A percentile compares a stretch with the other conserved stretches of the same genome.
These are phyloP conservation scores for Gloeopeniophorella convolvens DNA, from an alignment of 768 basidiomycete genomes.

Conservation along the genomic window DNA sequence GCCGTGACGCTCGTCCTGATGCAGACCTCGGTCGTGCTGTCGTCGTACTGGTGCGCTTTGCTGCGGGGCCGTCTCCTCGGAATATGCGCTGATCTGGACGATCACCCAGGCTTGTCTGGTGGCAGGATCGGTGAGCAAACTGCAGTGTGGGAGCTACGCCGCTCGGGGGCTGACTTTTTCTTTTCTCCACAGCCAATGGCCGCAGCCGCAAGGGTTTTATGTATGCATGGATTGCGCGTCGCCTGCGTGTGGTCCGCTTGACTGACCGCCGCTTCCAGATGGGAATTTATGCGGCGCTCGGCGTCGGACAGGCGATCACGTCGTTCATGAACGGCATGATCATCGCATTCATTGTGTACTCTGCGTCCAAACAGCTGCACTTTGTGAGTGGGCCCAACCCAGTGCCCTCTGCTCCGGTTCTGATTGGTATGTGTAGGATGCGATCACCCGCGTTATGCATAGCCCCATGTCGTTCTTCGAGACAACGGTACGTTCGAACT, in stretches of 20 bases:
- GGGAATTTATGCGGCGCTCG: conserved; percentile 73
- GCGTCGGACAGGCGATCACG: conserved; percentile 60
- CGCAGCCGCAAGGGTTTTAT: conserved; percentile 59
- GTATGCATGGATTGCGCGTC: conserved; percentile 38
- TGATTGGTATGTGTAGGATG: conserved; percentile 36
- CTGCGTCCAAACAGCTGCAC: conserved; percentile 68
- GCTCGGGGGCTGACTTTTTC: too few relatives aligned
- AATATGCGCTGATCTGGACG: too few relatives aligned
- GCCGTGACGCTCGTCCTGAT: conserved; percentile 52
- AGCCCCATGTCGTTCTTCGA: conserved; percentile 92
- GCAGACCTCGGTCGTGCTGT: conserved; percentile 67
- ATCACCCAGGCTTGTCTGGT: conserved; percentile 65
- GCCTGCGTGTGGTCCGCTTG: neutral
- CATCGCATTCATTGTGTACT: conserved; percentile 65
- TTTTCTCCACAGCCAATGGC: conserved; percentile 44
- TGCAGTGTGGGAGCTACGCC: too few relatives aligned
- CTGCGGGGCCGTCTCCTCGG: conserved; percentile 2
- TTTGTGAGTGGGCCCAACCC: too few relatives aligned
- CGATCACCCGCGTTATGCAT: conserved; percentile 66
- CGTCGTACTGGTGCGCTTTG: conserved; percentile 62
- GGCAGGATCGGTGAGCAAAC: conserved; percentile 71
- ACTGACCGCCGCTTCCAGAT: conserved; percentile 42
- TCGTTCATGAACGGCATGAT: conserved; percentile 61
- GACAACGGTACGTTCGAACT: conserved; percentile 48
- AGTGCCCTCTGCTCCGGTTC: too few relatives aligned